Base-by-base conservation (phyloP, 192 early-diverging fungal genomes). In the Linnemannia exigua region DNA sequence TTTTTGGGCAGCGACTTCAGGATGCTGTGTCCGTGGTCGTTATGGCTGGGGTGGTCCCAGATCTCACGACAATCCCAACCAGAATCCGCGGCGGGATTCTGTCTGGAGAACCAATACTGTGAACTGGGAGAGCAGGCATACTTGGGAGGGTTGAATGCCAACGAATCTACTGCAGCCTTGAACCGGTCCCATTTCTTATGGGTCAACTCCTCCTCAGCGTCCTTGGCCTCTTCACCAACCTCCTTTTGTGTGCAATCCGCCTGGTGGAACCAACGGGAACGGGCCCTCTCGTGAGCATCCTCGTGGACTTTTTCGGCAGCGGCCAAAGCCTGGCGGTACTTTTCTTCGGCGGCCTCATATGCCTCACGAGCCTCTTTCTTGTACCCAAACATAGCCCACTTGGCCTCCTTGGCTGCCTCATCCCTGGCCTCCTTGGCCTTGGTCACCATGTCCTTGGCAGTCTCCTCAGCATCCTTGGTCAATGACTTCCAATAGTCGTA, bases 61-160 rank as follows among this genome's bases (percentile, higher is more conserved):
- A 85, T 85, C 77, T 85, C 82, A 11, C 74, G 82, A 46, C 82
- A 85, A 31, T 85, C 82, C 82, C 82, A 85, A 2, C 82, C 82
- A 70, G 76, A 79, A 28, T 79, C 82, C 6, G 77, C 67, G 51
- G 67, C 67, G 0, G 82, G 82, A 58, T 75, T 67, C 58, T 85
- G 82, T 19, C 82, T 67, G 14, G 72, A 69, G 67, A 85, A 85
- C 82, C 82, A 85, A 61, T 79, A 79, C 44, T 85, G 82, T 0
- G 82, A 85, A 28, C 67, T 85, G 41, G 82, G 82, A 46, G 73
- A 79, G 36, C 82, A 85, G 25, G 77, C 77, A 31, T 79, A 79
- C 77, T 85, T 85, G 47, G 82, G 82, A 15, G 82, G 82, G 35
- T 85, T 85, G 68, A 75, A 85, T 1, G 74, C 76, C 66, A 85